Base-by-base conservation (phyloP, 805 yeast species). In the Kodamaea neixiangensis region DNA sequence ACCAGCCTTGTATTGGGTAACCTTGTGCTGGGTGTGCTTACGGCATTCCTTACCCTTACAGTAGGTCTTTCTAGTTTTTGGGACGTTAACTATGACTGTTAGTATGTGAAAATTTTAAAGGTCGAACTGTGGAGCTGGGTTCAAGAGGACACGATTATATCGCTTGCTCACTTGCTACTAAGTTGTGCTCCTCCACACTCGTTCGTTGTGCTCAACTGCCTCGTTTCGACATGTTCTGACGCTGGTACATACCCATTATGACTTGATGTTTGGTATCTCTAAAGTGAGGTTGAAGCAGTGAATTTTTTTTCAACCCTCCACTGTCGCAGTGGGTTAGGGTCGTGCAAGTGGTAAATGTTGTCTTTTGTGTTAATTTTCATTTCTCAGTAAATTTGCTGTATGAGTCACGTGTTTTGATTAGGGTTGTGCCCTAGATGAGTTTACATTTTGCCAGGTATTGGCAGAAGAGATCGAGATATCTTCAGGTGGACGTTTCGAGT, bases 1-100 rank as follows among this genome's bases (percentile, higher is more conserved):
- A 83, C 99, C 99, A 77, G 98, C 97, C 81, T 94, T 94, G 96
- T 94, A 94, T 85, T 94, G 99, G 80, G 99, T 93, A 75, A 94
- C 99, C 86, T 93, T 94, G 96, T 94, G 99, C 82, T 91, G 97
- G 73, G 98, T 93, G 94, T 94, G 99, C 83, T 91, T 90, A 75
- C 96, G 89, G 87, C 99, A 94, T 76, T 84, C 85, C 85, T 89
- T 94, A 83, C 97, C 97, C 84, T 92, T 93, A 85, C 99, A 94
- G 91, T 88, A 94, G 79, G 99, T 94, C 84, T 88, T 91, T 89
- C 98, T 92, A 82, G 97, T 92, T 89, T 94, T 94, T 84, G 99
- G 99, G 83, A 94, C 96, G 96, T 94, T 94, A 84, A 94, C 99
- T 93, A 76, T 56, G 59, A 50, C 34, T 48, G 65, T 65, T 63